These are phyloP conservation scores for Barnettozyma californica DNA, from an alignment of 805 yeast genomes.

Conservation along the genomic window DNA sequence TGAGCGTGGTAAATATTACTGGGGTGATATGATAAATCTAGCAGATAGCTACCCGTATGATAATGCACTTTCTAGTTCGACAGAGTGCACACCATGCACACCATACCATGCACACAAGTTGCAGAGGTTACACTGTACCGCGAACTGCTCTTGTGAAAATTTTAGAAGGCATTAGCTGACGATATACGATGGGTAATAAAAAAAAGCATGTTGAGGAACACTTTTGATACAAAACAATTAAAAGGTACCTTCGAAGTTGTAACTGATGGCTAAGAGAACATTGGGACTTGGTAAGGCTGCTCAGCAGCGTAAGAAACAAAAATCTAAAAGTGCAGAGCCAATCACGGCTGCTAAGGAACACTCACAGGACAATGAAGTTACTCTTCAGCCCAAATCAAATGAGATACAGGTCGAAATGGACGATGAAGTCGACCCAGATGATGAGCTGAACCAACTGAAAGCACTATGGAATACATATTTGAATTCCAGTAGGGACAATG, in stretches of 20 bases:
- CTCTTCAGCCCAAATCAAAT: constrained; percentile 24
- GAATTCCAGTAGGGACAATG: constrained; percentile 52
- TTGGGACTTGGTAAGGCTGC: constrained; percentile 59
- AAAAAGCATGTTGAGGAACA: not conserved
- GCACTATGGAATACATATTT: constrained; percentile 68
- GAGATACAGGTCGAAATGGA: constrained; percentile 63
- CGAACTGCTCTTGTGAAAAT: not conserved
- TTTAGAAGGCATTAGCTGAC: not conserved
- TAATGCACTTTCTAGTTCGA: not conserved
- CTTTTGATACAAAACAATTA: not conserved
- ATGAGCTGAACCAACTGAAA: constrained; percentile 69
- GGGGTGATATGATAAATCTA: not conserved
- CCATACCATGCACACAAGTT: not conserved
- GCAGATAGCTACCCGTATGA: not conserved
- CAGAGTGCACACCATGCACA: no score
- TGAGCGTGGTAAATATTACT: not conserved
- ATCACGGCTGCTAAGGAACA: constrained; percentile 9
- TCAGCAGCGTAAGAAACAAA: constrained; percentile 41
- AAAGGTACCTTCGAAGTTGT: not conserved
- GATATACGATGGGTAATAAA: not conserved
- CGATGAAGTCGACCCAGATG: constrained; percentile 67
- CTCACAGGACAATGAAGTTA: constrained; percentile 7
- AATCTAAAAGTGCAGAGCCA: constrained; percentile 13
- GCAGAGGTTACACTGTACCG: not conserved
- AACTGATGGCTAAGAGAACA: constrained; percentile 56